phyloP scores from a whole-genome alignment of 768 basidiomycete species.

The Tricholomella constricta region DNA sequence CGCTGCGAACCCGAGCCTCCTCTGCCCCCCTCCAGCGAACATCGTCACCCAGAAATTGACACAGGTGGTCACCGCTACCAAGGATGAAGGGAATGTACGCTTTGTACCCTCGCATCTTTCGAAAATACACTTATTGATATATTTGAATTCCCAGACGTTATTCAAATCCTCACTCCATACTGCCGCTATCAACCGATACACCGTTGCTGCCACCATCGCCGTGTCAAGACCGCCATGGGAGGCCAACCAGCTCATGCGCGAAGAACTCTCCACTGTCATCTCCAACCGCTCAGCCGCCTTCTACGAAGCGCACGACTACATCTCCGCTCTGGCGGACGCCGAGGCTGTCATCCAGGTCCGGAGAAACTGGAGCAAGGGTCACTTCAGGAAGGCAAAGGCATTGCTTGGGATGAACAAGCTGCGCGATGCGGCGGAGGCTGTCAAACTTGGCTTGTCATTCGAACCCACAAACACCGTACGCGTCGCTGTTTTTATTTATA shows the following conservation, averaged over 20 bases:
- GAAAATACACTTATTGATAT: neutral
- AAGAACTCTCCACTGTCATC: constrained; percentile 87
- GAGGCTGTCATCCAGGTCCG: constrained; percentile 87
- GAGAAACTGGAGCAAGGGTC: constrained; percentile 91
- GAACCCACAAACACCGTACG: constrained; percentile 59
- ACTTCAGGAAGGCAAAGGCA: constrained; percentile 93
- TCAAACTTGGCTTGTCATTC: constrained; percentile 82
- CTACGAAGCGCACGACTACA: constrained; percentile 71
- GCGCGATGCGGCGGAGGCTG: constrained; percentile 79
- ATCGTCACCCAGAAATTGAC: constrained; percentile 76
- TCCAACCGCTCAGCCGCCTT: constrained; percentile 93
- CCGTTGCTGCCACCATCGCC: constrained; percentile 75
- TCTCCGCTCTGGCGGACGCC: constrained; percentile 84
- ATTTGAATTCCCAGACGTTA: constrained; percentile 48
- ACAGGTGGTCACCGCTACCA: constrained; percentile 71
- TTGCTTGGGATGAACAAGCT: constrained; percentile 68
- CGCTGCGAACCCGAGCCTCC: constrained; percentile 65
- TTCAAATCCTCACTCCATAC: constrained; percentile 76
- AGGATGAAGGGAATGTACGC: constrained; percentile 95
- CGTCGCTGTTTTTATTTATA: neutral
- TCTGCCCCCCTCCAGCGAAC: constrained; percentile 81
- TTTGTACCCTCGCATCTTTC: neutral
- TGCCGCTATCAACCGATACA: constrained; percentile 63
- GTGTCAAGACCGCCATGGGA: constrained; percentile 90
- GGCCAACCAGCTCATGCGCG: constrained; percentile 74